Base-by-base conservation (phyloP, 192 early-diverging fungal genomes). In the Coemansia sp. region DNA sequence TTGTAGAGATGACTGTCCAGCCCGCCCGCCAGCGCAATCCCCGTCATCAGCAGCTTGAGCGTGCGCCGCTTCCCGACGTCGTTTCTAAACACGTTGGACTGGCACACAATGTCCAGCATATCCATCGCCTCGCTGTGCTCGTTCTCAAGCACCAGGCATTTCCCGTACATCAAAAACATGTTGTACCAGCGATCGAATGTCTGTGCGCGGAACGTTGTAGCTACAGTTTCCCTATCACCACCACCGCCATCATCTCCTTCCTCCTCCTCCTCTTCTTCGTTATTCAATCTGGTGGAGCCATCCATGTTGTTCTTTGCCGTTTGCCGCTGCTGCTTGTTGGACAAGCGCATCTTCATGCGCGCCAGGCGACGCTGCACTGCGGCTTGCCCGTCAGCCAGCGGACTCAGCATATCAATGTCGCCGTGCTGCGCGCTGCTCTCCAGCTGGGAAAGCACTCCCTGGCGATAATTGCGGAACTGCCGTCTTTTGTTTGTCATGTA, bases 181-280 rank as follows among this genome's bases (percentile, higher is more conserved):
- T 73, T 63, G 9, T 65, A 32, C 83, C 83, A 84, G 20, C 63
- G 59, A 20, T 54, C 63, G 41, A 84, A 84, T 40, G 46, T 34
- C 23, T 75, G 66, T 5, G 72, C 76, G 34, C 75, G 83, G 58
- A 82, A 82, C 48, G 75, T 73, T n/a, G 75, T 79, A 4, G 76
- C 59, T 19, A 49, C 41, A 15, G 23, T 13, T 4, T 40, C 38
- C 9, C 38, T 5, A 40, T 5, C 5, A 29, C 3, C 22, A 7
- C n/a, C n/a, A n/a, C n/a, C n/a, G n/a, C n/a, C n/a, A n/a, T n/a
- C n/a, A n/a, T n/a, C n/a, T n/a, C n/a, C n/a, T n/a, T 57, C 50
- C 0, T 66, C 59, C 4, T 67, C 70, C 19, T 52, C 59, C 1
- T 20, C 58, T 22, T 35, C 60, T 4, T 64, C 61, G 17, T 17